Evolutionary conservation across 352 stramenopile species (phyloP), one percentile per base, ranked within the genome.

Genomic region (Blastocystis sp.): DNA sequence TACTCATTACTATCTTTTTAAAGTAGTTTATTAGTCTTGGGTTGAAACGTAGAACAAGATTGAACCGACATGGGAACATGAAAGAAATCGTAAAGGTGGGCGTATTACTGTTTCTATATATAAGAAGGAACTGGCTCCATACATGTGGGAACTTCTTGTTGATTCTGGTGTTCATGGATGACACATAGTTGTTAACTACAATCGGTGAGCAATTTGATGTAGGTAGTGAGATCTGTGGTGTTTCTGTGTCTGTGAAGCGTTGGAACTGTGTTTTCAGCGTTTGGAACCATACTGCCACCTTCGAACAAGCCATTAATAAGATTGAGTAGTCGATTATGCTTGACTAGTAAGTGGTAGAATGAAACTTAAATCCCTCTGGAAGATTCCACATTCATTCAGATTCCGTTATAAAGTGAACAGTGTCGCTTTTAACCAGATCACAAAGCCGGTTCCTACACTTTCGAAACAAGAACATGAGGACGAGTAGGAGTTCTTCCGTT

Each of bases 141-240:
- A 78, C 49, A 32, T 78, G 24, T 78, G 66, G 66, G 66, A 78
- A 21, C 14, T 59, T 56, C 66, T 78, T 21, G 66, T 75, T n/a
- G 21, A 32, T 29, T 12, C 49, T 11, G 32, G 27, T 12, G 37
- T 21, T 12, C 2, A 14, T 3, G 21, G 11, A 16, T 58, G 46
- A 37, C 27, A 32, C 19, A 29, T 78, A 78, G 66, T 46, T 78
- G 24, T 32, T 78, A 21, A 78, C 66, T 11, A 78, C 66, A 39
- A 78, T 78, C 37, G 66, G 66, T 37, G 66, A 78, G 16, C 66
- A 78, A 24, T 78, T 78, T 57, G 66, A 78, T 27, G 66, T 78
- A 11, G 66, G 66, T 35, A 78, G 24, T 32, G 66, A 78, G 46
- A 78, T 78, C 37, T 78, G 66, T 78, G 66, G 66, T 58, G 66